Evolutionary conservation across 2,329 filamentous ascomycete genomes (phyloP).

Genomic region (Hymenoscyphus fraxineus): DNA sequence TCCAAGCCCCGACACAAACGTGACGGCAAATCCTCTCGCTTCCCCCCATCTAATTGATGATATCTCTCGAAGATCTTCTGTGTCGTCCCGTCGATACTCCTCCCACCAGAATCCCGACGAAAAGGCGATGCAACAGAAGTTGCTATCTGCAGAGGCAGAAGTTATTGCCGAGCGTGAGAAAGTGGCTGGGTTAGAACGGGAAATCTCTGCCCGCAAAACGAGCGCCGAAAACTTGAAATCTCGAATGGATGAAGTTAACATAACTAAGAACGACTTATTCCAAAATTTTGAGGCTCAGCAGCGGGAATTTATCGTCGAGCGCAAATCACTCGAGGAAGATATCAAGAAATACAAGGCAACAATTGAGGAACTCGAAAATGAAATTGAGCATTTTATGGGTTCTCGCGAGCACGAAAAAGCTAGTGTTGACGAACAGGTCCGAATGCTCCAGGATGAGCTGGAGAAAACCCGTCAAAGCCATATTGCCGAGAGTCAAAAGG

Average conservation of each 20-base stretch:
- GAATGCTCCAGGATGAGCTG: conserved; percentile 67
- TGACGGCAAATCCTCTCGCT: conserved; percentile 39
- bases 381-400: conserved; percentile 79
- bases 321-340: conserved; percentile 77
- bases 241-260: conserved; percentile 79
- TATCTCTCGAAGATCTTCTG: conserved; percentile 54
- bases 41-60: conserved; percentile 38
- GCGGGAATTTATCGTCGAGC: conserved; percentile 80
- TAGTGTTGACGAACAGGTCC: conserved; percentile 64
- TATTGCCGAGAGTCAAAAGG: conserved; percentile 54
- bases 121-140: conserved; percentile 57
- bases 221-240: conserved; percentile 60
- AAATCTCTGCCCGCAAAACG: conserved; percentile 55
- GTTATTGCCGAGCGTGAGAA: conserved; percentile 69
- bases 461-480: conserved; percentile 57
- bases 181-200: conserved; percentile 63
- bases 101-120: conserved; percentile 57
- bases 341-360: conserved; percentile 71
- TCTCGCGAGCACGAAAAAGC: conserved; percentile 79
- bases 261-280: conserved; percentile 89
- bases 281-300: conserved; percentile 92
- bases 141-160: conserved; percentile 72
- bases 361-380: conserved; percentile 86
- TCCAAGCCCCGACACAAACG: conserved; percentile 46
- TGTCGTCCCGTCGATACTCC: conserved; percentile 58